phyloP scores from a whole-genome alignment of 495 filamentous ascomycete species.

The Penicillium turbatum region DNA sequence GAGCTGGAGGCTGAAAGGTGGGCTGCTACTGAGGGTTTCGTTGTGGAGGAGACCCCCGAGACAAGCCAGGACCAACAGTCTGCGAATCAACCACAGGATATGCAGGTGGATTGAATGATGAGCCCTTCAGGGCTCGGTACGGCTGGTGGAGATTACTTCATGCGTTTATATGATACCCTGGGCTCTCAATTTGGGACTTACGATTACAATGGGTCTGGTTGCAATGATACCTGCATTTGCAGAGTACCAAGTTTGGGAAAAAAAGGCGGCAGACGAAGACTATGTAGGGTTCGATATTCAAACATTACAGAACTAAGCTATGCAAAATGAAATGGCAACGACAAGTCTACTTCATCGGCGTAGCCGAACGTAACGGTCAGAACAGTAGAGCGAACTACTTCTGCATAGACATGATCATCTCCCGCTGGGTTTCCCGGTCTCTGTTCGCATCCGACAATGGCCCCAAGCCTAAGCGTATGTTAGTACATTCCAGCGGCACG shows the following conservation, averaged over 20 bases:
- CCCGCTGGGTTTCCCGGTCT: slow-evolving; percentile 81
- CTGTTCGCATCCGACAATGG: slow-evolving; percentile 80
- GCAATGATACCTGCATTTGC: background rate
- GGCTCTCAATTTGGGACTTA: slow-evolving; percentile 3
- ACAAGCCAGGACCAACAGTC: slow-evolving; percentile 6
- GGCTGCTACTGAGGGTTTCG: slow-evolving; percentile 52
- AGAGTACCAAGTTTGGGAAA: background rate
- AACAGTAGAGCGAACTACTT: slow-evolving; percentile 24
- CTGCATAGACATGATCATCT: slow-evolving; percentile 67
- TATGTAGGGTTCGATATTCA: slow-evolving; percentile 9
- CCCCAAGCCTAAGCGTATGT: slow-evolving; percentile 52
- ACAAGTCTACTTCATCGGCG: slow-evolving; percentile 15
- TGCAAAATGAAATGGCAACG: slow-evolving; percentile 16
- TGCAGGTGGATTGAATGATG: slow-evolving; percentile 35
- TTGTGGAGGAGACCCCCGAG: slow-evolving; percentile 28
- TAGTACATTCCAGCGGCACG: background rate
- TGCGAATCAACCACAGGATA: slow-evolving; percentile 22
- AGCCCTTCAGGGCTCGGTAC: background rate
- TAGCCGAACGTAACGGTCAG: slow-evolving; percentile 3
- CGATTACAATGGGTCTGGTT: background rate
- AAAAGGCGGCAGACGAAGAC: background rate
- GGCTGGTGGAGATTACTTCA: background rate
- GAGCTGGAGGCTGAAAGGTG: slow-evolving; percentile 78
- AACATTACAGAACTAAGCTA: slow-evolving; percentile 19
- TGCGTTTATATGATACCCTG: slow-evolving; percentile 37